Base-by-base conservation (phyloP, 345 rosid genomes). In the Eucalyptus globulus region DNA sequence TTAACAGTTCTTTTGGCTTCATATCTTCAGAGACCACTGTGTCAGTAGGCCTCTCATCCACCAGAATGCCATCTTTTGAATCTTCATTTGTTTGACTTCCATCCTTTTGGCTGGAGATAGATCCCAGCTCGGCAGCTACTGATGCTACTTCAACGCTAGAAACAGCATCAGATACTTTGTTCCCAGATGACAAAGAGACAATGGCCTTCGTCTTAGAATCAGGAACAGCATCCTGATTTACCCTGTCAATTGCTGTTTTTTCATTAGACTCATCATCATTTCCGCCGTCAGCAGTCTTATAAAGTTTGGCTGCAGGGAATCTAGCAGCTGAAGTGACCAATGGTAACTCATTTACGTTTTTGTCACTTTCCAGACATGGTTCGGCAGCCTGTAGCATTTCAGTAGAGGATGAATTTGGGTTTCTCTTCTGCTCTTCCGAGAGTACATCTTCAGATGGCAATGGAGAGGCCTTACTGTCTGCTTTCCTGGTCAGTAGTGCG, bases 371-470 rank as follows among this genome's bases (percentile, higher is more conserved):
- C 44, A 81, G 89, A 89, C 92, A 90, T 27, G 87, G 92, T 76
- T 93, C 96, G 50, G 89, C 91, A 88, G 88, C 80, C 67, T 90
- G 93, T 83, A 91, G 94, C 92, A 92, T 88, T 60, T 89, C 92
- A 80, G 87, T 50, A 50, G 90, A 50, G 8, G 94, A 94, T 88
- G 93, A 89, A 91, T 80, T 89, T 34, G 89, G 56, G 76, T 60
- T 91, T 47, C 89, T 88, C 87, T 65, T 92, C 87, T 80, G 47
- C 88, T 92, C 96, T 83, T 81, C 92, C 49, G 54, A 87, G 58
- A 89, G 29, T 60, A 88, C 92, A 11, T 91, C 93, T 37, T 87
- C 89, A 58, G 91, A 86, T 21, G 88, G 26, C n/a, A 87, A 19
- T n/a, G 50, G 87, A 54, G 87, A 80, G 45, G 89, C 87, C 76